Evolutionary conservation across 257 asterid genomes (phyloP).

Genomic region (Eustoma russellianum): DNA sequence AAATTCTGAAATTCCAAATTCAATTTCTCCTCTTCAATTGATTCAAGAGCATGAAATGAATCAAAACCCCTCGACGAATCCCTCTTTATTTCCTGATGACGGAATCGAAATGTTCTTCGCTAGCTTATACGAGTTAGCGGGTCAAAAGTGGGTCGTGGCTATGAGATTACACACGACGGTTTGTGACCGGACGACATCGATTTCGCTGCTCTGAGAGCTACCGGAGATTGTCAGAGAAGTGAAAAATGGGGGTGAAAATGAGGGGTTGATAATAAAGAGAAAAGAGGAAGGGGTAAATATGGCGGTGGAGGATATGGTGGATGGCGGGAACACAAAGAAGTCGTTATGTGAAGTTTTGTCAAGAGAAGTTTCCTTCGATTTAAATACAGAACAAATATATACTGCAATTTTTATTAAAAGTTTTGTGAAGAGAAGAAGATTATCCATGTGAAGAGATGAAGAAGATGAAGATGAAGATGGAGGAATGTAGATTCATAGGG

Average conservation of each 20-base stretch:
- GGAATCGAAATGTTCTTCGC: constrained; percentile 36
- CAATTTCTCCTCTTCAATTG: constrained; percentile 25
- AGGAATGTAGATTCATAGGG: too few relatives aligned
- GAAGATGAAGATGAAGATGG: too few relatives aligned
- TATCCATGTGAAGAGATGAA: too few relatives aligned
- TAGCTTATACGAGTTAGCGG: constrained; percentile 27
- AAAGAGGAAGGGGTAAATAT: constrained; percentile 32
- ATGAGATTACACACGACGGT: constrained; percentile 45
- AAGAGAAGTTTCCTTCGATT: too few relatives aligned
- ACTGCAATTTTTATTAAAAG: too few relatives aligned
- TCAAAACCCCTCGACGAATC: constrained; percentile 35
- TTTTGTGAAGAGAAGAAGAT: too few relatives aligned
- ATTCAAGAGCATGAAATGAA: constrained; percentile 55
- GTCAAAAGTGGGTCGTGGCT: constrained; percentile 19
- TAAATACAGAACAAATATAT: too few relatives aligned
- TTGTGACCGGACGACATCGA: constrained; percentile 71
- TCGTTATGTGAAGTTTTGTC: too few relatives aligned
- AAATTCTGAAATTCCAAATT: neutral
- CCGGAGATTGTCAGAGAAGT: constrained; percentile 32
- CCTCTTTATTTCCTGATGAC: constrained; percentile 26
- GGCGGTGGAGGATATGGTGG: constrained; percentile 49
- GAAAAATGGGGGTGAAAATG: neutral
- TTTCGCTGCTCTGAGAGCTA: constrained; percentile 46
- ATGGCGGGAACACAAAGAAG: constrained; percentile 41
- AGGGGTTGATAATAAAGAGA: constrained; percentile 2